Evolutionary conservation across 768 basidiomycete genomes (phyloP).

Genomic region (Lactarius quietus): DNA sequence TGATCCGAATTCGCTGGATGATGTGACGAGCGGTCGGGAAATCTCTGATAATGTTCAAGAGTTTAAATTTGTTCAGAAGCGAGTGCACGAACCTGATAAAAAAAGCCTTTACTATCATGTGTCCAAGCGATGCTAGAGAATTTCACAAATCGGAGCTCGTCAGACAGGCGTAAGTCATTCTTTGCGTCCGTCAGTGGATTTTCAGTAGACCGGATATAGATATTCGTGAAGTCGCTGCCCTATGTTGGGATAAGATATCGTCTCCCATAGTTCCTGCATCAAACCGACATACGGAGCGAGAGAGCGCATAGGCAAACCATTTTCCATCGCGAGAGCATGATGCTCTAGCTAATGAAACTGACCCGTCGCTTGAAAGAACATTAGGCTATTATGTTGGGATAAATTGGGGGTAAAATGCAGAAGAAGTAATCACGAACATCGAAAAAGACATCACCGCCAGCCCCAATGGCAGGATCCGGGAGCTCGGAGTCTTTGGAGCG

Average conservation of each 20-base stretch:
- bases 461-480: slow-evolving; percentile 46
- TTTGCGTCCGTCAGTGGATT: slow-evolving; percentile 49
- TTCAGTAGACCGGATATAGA: slow-evolving; percentile 63
- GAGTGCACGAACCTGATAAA: slow-evolving; percentile 57
- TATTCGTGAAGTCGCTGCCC: slow-evolving; percentile 72
- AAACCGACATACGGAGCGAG: slow-evolving; percentile 53
- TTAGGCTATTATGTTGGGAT: slow-evolving; percentile 49
- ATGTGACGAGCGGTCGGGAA: slow-evolving; percentile 49
- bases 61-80: slow-evolving; percentile 1
- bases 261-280: background rate
- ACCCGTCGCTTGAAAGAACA: slow-evolving; percentile 66
- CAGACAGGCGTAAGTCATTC: slow-evolving; percentile 52
- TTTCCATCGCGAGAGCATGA: slow-evolving; percentile 64
- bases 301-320: slow-evolving; percentile 75
- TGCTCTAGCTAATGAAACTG: slow-evolving; percentile 54
- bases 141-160: slow-evolving; percentile 73
- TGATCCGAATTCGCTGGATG: slow-evolving; percentile 46
- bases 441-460: slow-evolving; percentile 70
- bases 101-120: slow-evolving; percentile 76
- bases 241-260: slow-evolving; percentile 29
- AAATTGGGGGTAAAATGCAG: background rate
- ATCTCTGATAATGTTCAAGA: slow-evolving; percentile 42
- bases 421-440: slow-evolving; percentile 45
- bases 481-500: slow-evolving; percentile 52
- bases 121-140: slow-evolving; percentile 73